These are phyloP conservation scores for Russula dissimulans DNA, from an alignment of 768 basidiomycete species.

Conservation along the genomic window DNA sequence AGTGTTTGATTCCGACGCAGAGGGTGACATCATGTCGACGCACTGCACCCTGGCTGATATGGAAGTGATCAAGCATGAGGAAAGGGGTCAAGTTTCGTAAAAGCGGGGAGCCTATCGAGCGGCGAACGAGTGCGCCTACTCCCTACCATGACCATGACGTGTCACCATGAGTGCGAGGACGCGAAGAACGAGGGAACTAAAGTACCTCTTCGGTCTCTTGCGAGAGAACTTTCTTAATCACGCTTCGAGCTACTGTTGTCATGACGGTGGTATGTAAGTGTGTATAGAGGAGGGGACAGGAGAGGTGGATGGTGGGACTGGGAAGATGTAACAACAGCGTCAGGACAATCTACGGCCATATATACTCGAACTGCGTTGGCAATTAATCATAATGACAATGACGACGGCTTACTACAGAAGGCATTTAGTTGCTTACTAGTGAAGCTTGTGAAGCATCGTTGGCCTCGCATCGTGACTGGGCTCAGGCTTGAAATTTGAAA, in stretches of 20 bases:
- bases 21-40: constrained; percentile 19
- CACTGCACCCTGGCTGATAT: constrained; percentile 59
- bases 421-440: too few species aligned
- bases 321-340: too few species aligned
- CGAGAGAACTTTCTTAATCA: constrained; percentile 69
- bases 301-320: not conserved
- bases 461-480: too few species aligned
- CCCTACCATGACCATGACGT: constrained; percentile 37
- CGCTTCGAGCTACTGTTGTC: constrained; percentile 47
- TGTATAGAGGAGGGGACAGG: not conserved
- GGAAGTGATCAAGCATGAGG: constrained; percentile 83
- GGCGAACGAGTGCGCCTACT: constrained; percentile 70
- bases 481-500: too few species aligned
- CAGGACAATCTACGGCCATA: too few species aligned
- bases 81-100: constrained; percentile 84
- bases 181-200: not conserved
- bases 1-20: too few species aligned
- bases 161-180: constrained; percentile 1
- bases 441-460: too few species aligned
- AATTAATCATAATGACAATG: too few species aligned
- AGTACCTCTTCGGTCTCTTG: constrained; percentile 62
- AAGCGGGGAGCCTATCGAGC: constrained; percentile 70
- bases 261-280: constrained; percentile 22
- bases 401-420: too few species aligned
- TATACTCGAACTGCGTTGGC: too few species aligned